Evolutionary conservation across 495 filamentous ascomycete species (phyloP).

Genomic region (Aspergillus egyptiacus): DNA sequence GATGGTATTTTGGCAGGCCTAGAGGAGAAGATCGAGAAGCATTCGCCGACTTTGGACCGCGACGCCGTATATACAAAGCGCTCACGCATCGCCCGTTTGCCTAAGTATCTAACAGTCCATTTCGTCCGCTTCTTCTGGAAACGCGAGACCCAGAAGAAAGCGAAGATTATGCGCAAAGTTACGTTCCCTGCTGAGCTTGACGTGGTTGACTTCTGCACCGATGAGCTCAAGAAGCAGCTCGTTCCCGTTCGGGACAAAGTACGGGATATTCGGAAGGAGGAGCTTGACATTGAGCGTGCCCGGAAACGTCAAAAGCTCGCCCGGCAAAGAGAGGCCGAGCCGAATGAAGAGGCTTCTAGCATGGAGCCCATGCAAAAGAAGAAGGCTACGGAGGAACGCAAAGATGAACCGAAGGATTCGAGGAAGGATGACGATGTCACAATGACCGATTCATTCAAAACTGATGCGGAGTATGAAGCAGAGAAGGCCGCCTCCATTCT

Average conservation of each 20-base stretch:
- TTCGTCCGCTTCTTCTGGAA: conserved; percentile 99
- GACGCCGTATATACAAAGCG: conserved; percentile 83
- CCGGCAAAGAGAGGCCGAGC: conserved; percentile 41
- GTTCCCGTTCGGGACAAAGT: conserved; percentile 92
- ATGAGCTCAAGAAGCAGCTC: conserved; percentile 73
- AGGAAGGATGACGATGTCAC: conserved; percentile 57
- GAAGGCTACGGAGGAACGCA: conserved; percentile 46
- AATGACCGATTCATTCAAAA: conserved; percentile 78
- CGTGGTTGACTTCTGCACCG: conserved; percentile 90
- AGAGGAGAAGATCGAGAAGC: conserved; percentile 86
- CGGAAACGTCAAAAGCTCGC: conserved; percentile 43
- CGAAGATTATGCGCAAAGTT: conserved; percentile 99
- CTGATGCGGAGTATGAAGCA: conserved; percentile 84
- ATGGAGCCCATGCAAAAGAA: conserved; percentile 47
- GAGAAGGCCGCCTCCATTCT: conserved; percentile 69
- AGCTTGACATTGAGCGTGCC: conserved; percentile 79
- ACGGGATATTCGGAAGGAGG: conserved; percentile 89
- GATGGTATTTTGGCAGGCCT: conserved; percentile 81
- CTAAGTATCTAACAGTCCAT: conserved; percentile 93
- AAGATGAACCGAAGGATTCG: conserved; percentile 37
- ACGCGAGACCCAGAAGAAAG: conserved; percentile 87
- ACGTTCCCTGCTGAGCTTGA: conserved; percentile 92
- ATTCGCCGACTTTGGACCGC: conserved; percentile 67
- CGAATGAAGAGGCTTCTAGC: conserved; percentile 33
- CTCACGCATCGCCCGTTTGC: conserved; percentile 79